Base-by-base conservation (phyloP, 495 filamentous ascomycete species). In the Darksidea phi region DNA sequence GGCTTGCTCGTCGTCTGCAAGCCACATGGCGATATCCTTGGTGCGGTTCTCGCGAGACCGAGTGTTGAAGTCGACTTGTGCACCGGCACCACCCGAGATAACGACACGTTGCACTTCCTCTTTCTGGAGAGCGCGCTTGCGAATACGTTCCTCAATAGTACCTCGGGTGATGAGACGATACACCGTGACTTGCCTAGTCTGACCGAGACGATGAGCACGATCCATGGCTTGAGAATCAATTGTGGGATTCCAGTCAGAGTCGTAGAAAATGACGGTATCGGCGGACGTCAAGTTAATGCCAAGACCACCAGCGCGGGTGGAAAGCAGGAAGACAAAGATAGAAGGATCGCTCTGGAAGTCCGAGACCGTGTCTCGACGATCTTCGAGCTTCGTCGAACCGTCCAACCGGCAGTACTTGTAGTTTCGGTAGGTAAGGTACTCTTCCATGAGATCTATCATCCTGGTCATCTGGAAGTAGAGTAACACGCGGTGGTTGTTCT, bases 391-490 rank as follows among this genome's bases (percentile, higher is more conserved):
- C n/a, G 94, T 97, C 28, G 91, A 96, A 70, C 94, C 94, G 67
- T 98, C 94, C 28, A 98, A 83, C 18, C 94, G 88, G 59, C 93
- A 91, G 77, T 97, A 98, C 72, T 95, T 96, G 84, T 95, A 97
- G 75, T 97, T 96, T 66, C 94, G 87, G 77, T 96, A 97, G 2
- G 94, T 97, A 41, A 99, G 81, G 70, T 97, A 99, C 74, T 99
- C 94, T 69, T 99, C 94, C 88, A 97, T 97, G 36, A 99, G 77
- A 70, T 99, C 94, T 70, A 99, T 97, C 94, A 99, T 99, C 67
- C 89, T 86, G n/a, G 94, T 99, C 94, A 99, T 99, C 77, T 99
- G 94, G 86, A 99, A 99, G 79, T 99, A 99, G n/a, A 99, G 79
- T 7, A 99, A 83, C 17, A 99, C 94, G 68, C 94, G 91, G 68